phyloP scores from a whole-genome alignment of 139 green algal genomes.

The Chlamydomonas incerta region DNA sequence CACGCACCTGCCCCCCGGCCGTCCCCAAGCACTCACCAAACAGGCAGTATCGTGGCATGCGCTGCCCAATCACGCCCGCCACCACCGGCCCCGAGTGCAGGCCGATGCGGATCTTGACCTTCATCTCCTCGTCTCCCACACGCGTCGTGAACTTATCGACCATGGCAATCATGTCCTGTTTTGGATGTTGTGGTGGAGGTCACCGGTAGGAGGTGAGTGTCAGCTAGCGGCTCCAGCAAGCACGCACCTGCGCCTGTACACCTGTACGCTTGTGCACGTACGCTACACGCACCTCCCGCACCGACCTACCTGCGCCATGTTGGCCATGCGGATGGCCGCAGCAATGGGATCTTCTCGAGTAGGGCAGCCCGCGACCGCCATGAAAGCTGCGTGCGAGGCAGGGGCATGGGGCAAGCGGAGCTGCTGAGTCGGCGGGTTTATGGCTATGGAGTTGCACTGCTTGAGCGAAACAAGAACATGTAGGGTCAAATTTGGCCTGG shows the following conservation, averaged over 20 bases:
- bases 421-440: too few species aligned
- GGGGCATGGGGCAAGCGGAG: too few species aligned
- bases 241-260: too few species aligned
- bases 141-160: not conserved
- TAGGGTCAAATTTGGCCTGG: too few species aligned
- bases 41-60: slow-evolving; percentile 36
- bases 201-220: too few species aligned
- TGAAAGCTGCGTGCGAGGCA: slow-evolving; percentile 40
- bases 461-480: too few species aligned
- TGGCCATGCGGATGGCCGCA: slow-evolving; percentile 30
- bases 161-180: slow-evolving; percentile 31
- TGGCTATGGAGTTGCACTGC: too few species aligned
- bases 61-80: slow-evolving; percentile 34
- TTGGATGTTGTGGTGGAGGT: too few species aligned
- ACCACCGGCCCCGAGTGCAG: slow-evolving; percentile 31
- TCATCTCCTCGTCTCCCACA: slow-evolving; percentile 25
- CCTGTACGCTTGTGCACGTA: too few species aligned
- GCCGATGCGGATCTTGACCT: slow-evolving; percentile 17
- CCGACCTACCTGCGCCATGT: slow-evolving; percentile 25
- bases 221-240: too few species aligned
- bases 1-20: too few species aligned
- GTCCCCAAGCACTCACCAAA: slow-evolving; percentile 29
- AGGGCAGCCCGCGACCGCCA: slow-evolving; percentile 31
- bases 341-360: not conserved
- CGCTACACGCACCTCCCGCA: not conserved